These are phyloP conservation scores for Pseudocercospora musae DNA, from an alignment of 2,329 filamentous ascomycete genomes.

Conservation along the genomic window DNA sequence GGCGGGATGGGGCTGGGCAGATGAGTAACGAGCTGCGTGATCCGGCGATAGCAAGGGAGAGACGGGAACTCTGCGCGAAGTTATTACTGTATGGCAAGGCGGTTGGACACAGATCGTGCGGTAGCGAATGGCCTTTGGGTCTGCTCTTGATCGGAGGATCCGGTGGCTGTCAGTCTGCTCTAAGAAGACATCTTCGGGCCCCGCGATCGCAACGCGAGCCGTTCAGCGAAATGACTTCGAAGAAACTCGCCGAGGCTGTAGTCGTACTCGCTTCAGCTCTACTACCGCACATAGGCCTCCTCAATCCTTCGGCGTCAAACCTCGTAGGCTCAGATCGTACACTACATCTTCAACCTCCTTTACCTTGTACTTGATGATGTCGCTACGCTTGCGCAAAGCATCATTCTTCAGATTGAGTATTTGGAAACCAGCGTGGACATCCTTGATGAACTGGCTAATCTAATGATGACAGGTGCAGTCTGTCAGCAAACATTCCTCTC, in stretches of 20 bases:
- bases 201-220: background rate
- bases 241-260: background rate
- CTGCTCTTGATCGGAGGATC: conserved; percentile 11
- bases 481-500: background rate
- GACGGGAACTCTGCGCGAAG: background rate
- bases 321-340: conserved; percentile 86
- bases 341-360: conserved; percentile 98
- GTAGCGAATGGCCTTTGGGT: conserved; percentile 7
- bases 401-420: conserved; percentile 98
- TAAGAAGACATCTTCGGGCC: background rate
- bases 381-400: conserved; percentile 77
- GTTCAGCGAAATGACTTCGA: background rate
- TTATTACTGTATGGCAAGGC: conserved; percentile 20
- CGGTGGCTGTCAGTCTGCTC: background rate
- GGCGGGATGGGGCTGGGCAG: conserved; percentile 34
- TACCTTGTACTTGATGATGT: conserved; percentile 94
- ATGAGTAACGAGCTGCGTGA: conserved; percentile 9
- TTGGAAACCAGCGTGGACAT: conserved; percentile 93
- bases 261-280: background rate
- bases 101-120: conserved; percentile 11
- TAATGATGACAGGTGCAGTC: background rate
- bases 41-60: conserved; percentile 12
- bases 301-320: conserved; percentile 49
- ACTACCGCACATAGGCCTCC: background rate
- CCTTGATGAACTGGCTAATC: conserved; percentile 90